Evolutionary conservation across 768 basidiomycete species (phyloP).

Genomic region (Mycena sanguinolenta): DNA sequence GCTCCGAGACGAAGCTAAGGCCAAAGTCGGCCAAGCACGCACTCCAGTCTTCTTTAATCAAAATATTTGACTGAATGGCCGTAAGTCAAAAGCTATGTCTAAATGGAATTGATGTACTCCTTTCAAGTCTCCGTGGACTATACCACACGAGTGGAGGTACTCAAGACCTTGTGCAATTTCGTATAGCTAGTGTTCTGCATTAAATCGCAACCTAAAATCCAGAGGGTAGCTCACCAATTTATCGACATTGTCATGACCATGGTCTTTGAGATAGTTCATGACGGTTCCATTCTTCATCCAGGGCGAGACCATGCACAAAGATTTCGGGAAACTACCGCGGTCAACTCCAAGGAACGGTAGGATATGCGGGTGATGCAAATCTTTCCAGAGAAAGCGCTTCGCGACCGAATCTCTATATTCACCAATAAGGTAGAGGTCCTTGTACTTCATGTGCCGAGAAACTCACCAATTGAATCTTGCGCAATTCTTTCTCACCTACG

Average conservation of each 20-base stretch:
- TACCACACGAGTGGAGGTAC: constrained; percentile 38
- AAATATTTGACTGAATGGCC: constrained; percentile 45
- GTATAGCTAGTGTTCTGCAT: constrained; percentile 19
- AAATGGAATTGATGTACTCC: neutral
- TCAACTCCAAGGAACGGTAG: constrained; percentile 47
- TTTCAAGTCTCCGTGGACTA: constrained; percentile 39
- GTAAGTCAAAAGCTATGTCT: constrained; percentile 25
- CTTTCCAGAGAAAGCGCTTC: constrained; percentile 47
- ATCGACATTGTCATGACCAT: constrained; percentile 39
- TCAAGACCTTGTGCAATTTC: constrained; percentile 41
- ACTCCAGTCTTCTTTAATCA: constrained; percentile 47
- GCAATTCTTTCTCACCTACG: constrained; percentile 13
- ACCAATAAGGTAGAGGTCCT: too few relatives aligned
- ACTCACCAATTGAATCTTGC: constrained; percentile 1
- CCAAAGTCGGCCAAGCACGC: constrained; percentile 53
- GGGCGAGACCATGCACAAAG: constrained; percentile 46
- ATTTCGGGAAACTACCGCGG: constrained; percentile 37
- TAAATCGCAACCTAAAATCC: neutral
- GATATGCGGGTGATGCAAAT: constrained; percentile 44
- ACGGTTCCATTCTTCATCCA: constrained; percentile 47
- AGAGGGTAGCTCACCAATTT: constrained; percentile 22
- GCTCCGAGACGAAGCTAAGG: constrained; percentile 45
- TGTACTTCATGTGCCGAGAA: neutral
- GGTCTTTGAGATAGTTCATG: constrained; percentile 36
- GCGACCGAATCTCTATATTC: constrained; percentile 42